These are phyloP conservation scores for Hemisphaericaspora xylanilytica DNA, from an alignment of 1,139 yeast species.

Conservation along the genomic window DNA sequence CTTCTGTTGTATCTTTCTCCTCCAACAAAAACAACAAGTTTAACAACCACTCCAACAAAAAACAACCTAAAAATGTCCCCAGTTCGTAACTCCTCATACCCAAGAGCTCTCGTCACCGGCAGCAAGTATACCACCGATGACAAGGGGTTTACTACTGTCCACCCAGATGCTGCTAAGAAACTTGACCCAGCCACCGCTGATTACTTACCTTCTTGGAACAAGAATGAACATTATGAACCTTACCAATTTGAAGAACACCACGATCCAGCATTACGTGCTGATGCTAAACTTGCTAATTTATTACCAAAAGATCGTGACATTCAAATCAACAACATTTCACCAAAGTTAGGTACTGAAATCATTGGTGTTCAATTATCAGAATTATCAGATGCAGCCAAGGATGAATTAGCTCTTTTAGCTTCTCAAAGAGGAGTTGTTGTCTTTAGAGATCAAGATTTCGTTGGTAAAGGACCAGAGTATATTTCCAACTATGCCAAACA, in stretches of 20 bases:
- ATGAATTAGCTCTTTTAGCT: slow-evolving; percentile 62
- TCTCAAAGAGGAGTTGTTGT: slow-evolving; percentile 69
- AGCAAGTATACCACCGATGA: slow-evolving; percentile 15
- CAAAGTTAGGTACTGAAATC: slow-evolving; percentile 66
- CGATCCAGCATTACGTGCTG: slow-evolving; percentile 59
- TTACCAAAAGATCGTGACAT: slow-evolving; percentile 33
- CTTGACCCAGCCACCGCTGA: slow-evolving; percentile 28
- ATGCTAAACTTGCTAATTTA: slow-evolving; percentile 51
- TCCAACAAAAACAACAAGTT: not conserved
- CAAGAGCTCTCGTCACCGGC: slow-evolving; percentile 12
- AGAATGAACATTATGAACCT: slow-evolving; percentile 41
- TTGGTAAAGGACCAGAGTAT: slow-evolving; percentile 53
- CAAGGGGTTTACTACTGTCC: slow-evolving; percentile 25
- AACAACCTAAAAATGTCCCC: slow-evolving; percentile 12
- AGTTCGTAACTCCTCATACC: slow-evolving; percentile 11
- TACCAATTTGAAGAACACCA: slow-evolving; percentile 46
- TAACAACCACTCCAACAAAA: not conserved
- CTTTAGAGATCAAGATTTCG: slow-evolving; percentile 65
- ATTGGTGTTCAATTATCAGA: slow-evolving; percentile 57
- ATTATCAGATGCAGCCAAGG: slow-evolving; percentile 50
- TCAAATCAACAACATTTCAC: slow-evolving; percentile 46
- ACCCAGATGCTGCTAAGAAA: slow-evolving; percentile 13
- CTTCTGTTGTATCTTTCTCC: too few relatives aligned
- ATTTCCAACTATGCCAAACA: slow-evolving; percentile 56
- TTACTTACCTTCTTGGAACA: slow-evolving; percentile 53